Conservation (phyloP, 768 basidiomycete genomes). For the Lactarius indigo region DNA sequence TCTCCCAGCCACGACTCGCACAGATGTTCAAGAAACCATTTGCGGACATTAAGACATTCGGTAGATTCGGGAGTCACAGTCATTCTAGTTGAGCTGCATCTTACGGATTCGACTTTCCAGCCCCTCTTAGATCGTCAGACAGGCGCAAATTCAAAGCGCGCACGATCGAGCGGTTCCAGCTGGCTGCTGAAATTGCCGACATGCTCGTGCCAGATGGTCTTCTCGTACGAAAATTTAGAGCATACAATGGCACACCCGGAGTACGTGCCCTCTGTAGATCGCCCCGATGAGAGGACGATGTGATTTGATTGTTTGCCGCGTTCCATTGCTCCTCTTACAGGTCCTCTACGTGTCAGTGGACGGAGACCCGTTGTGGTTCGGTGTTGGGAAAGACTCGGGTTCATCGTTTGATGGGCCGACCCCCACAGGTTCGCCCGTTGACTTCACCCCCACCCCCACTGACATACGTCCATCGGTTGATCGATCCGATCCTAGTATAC, state of each 20-base stretch:
- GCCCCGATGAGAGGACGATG: background rate
- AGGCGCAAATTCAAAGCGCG: slow-evolving; percentile 67
- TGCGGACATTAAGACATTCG: slow-evolving; percentile 52
- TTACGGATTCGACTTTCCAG: slow-evolving; percentile 28
- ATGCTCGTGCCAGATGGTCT: slow-evolving; percentile 67
- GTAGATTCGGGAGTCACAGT: slow-evolving; percentile 29
- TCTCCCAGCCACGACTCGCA: too few species aligned
- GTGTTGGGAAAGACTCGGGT: slow-evolving; percentile 54
- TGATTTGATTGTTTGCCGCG: background rate
- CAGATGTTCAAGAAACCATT: too few species aligned
- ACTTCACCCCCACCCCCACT: too few species aligned
- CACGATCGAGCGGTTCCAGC: slow-evolving; percentile 44
- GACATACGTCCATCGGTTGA: background rate
- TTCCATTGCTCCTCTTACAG: slow-evolving; percentile 40
- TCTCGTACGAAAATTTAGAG: slow-evolving; percentile 65
- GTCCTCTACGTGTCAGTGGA: slow-evolving; percentile 58
- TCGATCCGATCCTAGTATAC: slow-evolving; percentile 44
- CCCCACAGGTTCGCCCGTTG: slow-evolving; percentile 49
- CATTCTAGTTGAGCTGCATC: background rate
- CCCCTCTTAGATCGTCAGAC: slow-evolving; percentile 71
- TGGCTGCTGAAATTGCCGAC: slow-evolving; percentile 58
- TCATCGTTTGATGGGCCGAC: slow-evolving; percentile 49
- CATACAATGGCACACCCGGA: slow-evolving; percentile 60
- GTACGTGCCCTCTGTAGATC: slow-evolving; percentile 39
- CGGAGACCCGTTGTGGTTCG: slow-evolving; percentile 79